Evolutionary conservation across 2,329 filamentous ascomycete species (phyloP).

Genomic region (Neoascochyta sp.): DNA sequence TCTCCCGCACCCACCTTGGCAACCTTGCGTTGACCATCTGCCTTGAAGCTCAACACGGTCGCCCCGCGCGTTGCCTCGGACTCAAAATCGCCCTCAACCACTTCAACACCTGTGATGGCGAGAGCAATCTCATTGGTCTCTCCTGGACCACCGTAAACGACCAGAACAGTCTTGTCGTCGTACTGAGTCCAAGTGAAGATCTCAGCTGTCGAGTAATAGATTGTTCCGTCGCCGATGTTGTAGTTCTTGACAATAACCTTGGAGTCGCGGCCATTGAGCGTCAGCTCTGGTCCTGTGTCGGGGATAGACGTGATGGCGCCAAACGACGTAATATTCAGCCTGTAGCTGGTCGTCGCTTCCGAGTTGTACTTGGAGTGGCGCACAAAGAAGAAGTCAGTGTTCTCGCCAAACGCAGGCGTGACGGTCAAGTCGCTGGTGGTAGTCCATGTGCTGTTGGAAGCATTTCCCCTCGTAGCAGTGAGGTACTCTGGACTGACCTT

Average conservation of each 20-base stretch:
- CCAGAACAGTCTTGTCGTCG: conserved; percentile 54
- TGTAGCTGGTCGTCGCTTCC: conserved; percentile 57
- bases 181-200: conserved; percentile 66
- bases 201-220: conserved; percentile 68
- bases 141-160: conserved; percentile 61
- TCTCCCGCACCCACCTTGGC: conserved; percentile 44
- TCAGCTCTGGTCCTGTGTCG: conserved; percentile 52
- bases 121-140: conserved; percentile 63
- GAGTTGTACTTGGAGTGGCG: conserved; percentile 65
- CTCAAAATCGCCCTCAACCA: conserved; percentile 43
- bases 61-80: conserved; percentile 41
- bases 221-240: conserved; percentile 53
- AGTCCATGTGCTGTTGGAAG: conserved; percentile 29
- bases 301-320: conserved; percentile 56
- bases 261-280: conserved; percentile 61
- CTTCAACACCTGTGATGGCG: conserved; percentile 31
- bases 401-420: conserved; percentile 58
- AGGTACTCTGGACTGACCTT: conserved; percentile 69
- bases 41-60: conserved; percentile 54
- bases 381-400: conserved; percentile 61
- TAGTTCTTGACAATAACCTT: conserved; percentile 67
- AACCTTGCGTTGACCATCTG: conserved; percentile 52
- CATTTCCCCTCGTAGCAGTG: conserved; percentile 41
- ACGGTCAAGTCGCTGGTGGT: conserved; percentile 52
- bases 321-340: conserved; percentile 58